These are phyloP conservation scores for Clitopilus hobsonii DNA, from an alignment of 768 basidiomycete genomes.

Conservation along the genomic window DNA sequence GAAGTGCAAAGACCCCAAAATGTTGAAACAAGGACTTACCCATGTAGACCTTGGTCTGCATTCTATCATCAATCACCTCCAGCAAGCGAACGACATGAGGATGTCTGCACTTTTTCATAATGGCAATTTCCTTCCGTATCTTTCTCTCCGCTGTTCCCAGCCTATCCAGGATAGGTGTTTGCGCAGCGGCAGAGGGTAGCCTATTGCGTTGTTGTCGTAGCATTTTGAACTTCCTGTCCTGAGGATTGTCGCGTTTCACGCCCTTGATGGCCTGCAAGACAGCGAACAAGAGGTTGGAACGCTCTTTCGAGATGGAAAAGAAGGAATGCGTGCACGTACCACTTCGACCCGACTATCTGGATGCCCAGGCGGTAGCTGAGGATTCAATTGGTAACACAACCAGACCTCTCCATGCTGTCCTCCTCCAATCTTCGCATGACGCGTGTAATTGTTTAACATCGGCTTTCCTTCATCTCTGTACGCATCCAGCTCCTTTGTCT, in stretches of 20 bases:
- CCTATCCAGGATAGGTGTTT: slow-evolving; percentile 59
- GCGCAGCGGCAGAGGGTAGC: slow-evolving; percentile 41
- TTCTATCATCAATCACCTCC: slow-evolving; percentile 93
- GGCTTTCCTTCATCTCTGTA: slow-evolving; percentile 33
- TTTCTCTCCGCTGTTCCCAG: slow-evolving; percentile 74
- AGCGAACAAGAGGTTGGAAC: no score
- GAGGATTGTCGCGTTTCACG: slow-evolving; percentile 67
- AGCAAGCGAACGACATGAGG: slow-evolving; percentile 85
- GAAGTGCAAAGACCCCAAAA: no score
- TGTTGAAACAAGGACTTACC: slow-evolving; percentile 48
- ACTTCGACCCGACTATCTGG: slow-evolving; percentile 39
- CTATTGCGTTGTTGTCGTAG: slow-evolving; percentile 19
- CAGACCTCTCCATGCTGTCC: slow-evolving; percentile 92
- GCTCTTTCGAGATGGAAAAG: background rate
- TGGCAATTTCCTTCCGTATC: slow-evolving; percentile 91
- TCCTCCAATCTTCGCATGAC: slow-evolving; percentile 71
- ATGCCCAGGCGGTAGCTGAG: slow-evolving; percentile 38
- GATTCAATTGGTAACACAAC: slow-evolving; percentile 45
- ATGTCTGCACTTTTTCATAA: slow-evolving; percentile 96
- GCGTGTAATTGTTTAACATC: slow-evolving; percentile 84
- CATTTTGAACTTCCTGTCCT: slow-evolving; percentile 42
- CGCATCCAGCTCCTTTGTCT: slow-evolving; percentile 40
- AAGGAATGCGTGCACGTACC: slow-evolving; percentile 21
- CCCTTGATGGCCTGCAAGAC: slow-evolving; percentile 76
- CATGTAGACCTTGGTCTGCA: slow-evolving; percentile 88